These are phyloP conservation scores for Leptomonas pyrrhocoris DNA, from an alignment of 208 protist species.

Conservation along the genomic window DNA sequence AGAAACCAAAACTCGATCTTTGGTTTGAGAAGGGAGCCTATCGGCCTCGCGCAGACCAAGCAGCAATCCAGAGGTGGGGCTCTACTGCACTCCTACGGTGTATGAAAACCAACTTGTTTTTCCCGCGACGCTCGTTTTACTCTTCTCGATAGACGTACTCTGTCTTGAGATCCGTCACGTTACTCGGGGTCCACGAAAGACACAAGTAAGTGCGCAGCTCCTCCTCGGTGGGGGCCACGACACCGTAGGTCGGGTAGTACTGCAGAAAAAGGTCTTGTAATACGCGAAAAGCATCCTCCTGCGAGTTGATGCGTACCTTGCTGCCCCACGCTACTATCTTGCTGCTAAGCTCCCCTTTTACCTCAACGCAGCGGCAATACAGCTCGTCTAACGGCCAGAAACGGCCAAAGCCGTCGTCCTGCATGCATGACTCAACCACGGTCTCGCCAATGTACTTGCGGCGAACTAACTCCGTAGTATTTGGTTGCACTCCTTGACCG, in stretches of 20 bases:
- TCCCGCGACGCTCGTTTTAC: neutral
- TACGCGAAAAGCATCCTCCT: conserved; percentile 53
- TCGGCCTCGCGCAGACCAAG: too few species aligned
- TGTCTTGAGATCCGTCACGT: conserved; percentile 34
- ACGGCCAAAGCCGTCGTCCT: conserved; percentile 86
- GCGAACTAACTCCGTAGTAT: conserved; percentile 48
- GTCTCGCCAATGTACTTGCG: conserved; percentile 74
- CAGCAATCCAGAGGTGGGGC: neutral
- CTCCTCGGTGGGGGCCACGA: conserved; percentile 41
- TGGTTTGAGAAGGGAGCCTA: too few species aligned
- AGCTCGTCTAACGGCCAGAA: conserved; percentile 86
- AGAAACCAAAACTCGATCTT: too few species aligned
- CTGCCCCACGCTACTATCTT: conserved; percentile 62
- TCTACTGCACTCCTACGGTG: neutral
- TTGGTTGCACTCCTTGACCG: conserved; percentile 81
- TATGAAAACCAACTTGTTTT: neutral
- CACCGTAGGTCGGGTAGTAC: conserved; percentile 66
- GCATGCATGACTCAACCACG: conserved; percentile 76
- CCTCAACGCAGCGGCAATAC: conserved; percentile 78
- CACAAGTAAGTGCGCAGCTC: conserved; percentile 44
- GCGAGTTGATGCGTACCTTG: conserved; percentile 40
- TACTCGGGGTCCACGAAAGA: conserved; percentile 51
- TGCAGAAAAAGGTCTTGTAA: conserved; percentile 64
- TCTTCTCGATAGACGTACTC: conserved; percentile 51
- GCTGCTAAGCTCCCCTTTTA: conserved; percentile 41